Percentiles rank a stretch among this genome's conserved stretches.
Evolutionary conservation across 2,329 filamentous ascomycete genomes (phyloP).

Genomic region (Trichoderma atroviride): DNA sequence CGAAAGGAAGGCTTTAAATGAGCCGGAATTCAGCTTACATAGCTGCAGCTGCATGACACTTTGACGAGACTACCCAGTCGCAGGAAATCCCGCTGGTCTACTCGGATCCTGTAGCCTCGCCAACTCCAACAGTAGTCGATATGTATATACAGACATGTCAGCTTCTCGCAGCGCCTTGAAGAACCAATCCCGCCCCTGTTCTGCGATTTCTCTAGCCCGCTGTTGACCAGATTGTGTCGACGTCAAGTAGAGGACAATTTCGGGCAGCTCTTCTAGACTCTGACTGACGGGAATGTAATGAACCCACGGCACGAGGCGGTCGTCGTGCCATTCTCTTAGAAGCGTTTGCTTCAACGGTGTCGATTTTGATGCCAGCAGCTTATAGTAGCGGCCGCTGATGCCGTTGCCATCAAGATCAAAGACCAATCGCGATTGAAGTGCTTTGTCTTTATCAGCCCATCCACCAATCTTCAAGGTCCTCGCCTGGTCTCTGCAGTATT

Average conservation of each 20-base stretch:
- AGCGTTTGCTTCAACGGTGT: conserved; percentile 56
- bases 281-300: conserved; percentile 59
- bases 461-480: conserved; percentile 37
- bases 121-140: conserved; percentile 63
- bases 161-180: conserved; percentile 55
- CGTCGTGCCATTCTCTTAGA: conserved; percentile 61
- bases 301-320: conserved; percentile 57
- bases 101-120: conserved; percentile 45
- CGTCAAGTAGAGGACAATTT: conserved; percentile 52
- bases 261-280: conserved; percentile 54
- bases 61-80: neutral
- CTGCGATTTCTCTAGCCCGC: conserved; percentile 55
- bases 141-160: conserved; percentile 63
- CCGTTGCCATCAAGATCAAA: conserved; percentile 61
- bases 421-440: conserved; percentile 45
- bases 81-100: neutral
- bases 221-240: conserved; percentile 49
- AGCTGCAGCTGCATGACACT: neutral
- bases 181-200: conserved; percentile 58
- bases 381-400: conserved; percentile 57
- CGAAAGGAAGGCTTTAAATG: neutral
- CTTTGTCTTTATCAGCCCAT: conserved; percentile 41
- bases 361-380: conserved; percentile 51
- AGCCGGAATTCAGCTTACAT: neutral
- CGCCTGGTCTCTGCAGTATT: conserved; percentile 42